Conservation (phyloP, 164 flowering plant genomes). For the Sextonia rubra region DNA sequence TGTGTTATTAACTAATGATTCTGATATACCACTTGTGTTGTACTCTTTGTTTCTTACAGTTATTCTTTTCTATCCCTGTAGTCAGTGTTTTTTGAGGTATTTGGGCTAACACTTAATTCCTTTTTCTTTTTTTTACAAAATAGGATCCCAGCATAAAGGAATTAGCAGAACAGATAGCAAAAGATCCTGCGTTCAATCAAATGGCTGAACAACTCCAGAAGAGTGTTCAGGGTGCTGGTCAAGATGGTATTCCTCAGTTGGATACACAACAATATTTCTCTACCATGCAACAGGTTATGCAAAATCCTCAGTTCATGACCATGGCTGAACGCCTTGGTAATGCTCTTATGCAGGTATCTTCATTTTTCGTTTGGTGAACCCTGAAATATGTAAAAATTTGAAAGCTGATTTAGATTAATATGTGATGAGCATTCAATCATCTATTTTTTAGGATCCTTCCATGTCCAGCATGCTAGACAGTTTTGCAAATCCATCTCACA, state of each 20-base stretch:
- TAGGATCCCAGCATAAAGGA: slow-evolving; percentile 93
- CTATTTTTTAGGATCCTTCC: slow-evolving; percentile 67
- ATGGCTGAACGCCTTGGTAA: slow-evolving; percentile 98
- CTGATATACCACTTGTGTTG: too few relatives aligned
- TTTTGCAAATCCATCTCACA: slow-evolving; percentile 60
- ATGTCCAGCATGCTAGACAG: slow-evolving; percentile 76
- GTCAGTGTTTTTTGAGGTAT: too few relatives aligned
- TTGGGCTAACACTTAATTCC: too few relatives aligned
- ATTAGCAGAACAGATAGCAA: slow-evolving; percentile 85
- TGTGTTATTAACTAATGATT: too few relatives aligned
- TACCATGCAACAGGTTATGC: slow-evolving; percentile 97
- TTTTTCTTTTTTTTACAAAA: not conserved
- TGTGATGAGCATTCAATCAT: slow-evolving; percentile 5
- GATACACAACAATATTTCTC: slow-evolving; percentile 72
- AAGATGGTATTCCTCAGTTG: slow-evolving; percentile 60
- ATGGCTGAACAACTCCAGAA: slow-evolving; percentile 95
- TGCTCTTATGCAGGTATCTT: slow-evolving; percentile 79
- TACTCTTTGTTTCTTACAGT: too few relatives aligned
- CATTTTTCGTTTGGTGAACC: not conserved
- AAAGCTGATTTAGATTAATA: not conserved
- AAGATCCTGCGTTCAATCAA: slow-evolving; percentile 87
- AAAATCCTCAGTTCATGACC: slow-evolving; percentile 89
- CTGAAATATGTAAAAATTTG: not conserved
- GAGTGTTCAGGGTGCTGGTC: slow-evolving; percentile 57
- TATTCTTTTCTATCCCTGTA: too few relatives aligned